Conservation (phyloP, 352 stramenopile genomes). For the Nothophytophthora sp. region DNA sequence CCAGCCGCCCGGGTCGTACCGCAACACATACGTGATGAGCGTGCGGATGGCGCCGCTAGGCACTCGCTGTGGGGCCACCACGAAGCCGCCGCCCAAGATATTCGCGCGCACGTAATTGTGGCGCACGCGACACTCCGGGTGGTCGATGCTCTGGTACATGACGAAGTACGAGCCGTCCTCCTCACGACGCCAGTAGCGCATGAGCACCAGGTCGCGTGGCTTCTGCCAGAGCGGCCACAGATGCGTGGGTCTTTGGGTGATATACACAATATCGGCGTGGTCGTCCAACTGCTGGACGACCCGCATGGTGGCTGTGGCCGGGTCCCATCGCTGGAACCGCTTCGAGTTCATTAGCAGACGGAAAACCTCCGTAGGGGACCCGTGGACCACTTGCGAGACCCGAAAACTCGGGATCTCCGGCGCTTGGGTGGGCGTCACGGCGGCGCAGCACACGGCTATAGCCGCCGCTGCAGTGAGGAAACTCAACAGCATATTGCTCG, state of each 20-base stretch:
- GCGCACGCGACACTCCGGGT: constrained; percentile 83
- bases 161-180: constrained; percentile 91
- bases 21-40: constrained; percentile 80
- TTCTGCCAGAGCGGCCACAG: constrained; percentile 89
- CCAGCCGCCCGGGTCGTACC: constrained; percentile 82
- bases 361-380: constrained; percentile 84
- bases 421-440: constrained; percentile 63
- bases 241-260: constrained; percentile 83
- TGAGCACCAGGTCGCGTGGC: constrained; percentile 81
- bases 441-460: constrained; percentile 67
- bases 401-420: constrained; percentile 87
- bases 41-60: constrained; percentile 77
- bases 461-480: constrained; percentile 68
- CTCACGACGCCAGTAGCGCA: constrained; percentile 89
- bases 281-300: constrained; percentile 88
- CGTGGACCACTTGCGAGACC: constrained; percentile 84
- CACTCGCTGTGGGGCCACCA: constrained; percentile 85
- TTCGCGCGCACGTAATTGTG: constrained; percentile 88
- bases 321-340: constrained; percentile 83
- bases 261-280: constrained; percentile 89
- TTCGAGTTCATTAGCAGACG: constrained; percentile 85
- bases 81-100: constrained; percentile 78
- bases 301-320: constrained; percentile 75
- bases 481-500: constrained; percentile 81
- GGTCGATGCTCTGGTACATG: constrained; percentile 90